A percentile compares a stretch with the other conserved stretches of the same genome.
Conservation (phyloP, 2,329 filamentous ascomycete species). For the Diaporthe eres region DNA sequence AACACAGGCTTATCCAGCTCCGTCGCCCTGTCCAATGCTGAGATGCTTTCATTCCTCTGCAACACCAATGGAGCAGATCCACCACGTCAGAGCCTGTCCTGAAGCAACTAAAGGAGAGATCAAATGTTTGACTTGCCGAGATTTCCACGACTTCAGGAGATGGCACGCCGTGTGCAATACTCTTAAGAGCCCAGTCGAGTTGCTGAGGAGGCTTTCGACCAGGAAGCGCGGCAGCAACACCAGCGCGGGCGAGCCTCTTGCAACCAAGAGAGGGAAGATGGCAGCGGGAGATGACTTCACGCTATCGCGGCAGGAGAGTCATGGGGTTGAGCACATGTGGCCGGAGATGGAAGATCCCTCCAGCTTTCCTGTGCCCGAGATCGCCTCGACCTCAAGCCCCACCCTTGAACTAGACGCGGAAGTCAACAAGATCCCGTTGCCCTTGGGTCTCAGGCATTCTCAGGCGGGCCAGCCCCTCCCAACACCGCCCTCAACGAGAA, state of each 20-base stretch:
- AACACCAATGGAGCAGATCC: conserved; percentile 9
- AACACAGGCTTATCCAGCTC: neutral
- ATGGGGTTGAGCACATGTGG: neutral
- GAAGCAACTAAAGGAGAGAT: conserved; percentile 12
- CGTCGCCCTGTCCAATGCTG: neutral
- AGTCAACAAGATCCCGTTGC: neutral
- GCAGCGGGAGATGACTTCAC: neutral
- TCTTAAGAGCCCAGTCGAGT: conserved; percentile 8
- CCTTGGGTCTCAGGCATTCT: neutral
- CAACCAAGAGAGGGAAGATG: conserved; percentile 1
- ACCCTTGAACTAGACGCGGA: neutral
- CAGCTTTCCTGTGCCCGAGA: neutral
- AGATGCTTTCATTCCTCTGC: conserved; percentile 2
- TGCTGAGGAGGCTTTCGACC: conserved; percentile 14
- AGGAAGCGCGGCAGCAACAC: conserved; percentile 9
- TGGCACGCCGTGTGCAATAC: conserved; percentile 16
- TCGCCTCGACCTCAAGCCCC: neutral
- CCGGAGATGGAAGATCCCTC: conserved; percentile 8
- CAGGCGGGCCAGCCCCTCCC: neutral
- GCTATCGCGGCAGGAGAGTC: neutral
- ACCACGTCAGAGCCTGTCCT: neutral
- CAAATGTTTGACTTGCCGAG: neutral
- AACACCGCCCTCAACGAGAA: conserved; percentile 1
- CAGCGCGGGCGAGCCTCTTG: neutral
- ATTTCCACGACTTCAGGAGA: conserved; percentile 9